Conservation (phyloP, 2,329 filamentous ascomycete species). For the Amylocarpus encephaloides region DNA sequence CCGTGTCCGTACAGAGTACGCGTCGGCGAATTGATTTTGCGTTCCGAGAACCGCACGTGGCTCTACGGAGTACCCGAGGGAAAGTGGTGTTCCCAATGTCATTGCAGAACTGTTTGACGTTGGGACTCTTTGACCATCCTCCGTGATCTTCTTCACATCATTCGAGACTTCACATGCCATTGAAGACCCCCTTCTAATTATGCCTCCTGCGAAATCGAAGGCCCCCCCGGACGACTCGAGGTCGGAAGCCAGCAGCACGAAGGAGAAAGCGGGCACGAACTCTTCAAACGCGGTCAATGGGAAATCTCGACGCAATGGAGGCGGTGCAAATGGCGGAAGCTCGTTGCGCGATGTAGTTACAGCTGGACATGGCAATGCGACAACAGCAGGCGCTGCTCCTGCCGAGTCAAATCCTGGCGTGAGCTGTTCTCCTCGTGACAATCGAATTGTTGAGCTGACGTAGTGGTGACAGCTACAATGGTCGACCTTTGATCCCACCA, state of each 20-base stretch:
- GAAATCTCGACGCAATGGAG: slow-evolving; percentile 27
- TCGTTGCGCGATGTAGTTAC: slow-evolving; percentile 28
- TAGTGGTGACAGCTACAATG: slow-evolving; percentile 47
- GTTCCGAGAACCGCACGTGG: no score
- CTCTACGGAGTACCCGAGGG: neutral
- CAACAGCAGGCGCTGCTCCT: slow-evolving; percentile 11
- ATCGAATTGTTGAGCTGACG: neutral
- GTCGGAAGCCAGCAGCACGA: slow-evolving; percentile 33
- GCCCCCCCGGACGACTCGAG: slow-evolving; percentile 31
- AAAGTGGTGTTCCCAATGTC: no score
- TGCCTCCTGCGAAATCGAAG: slow-evolving; percentile 29
- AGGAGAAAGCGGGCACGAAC: slow-evolving; percentile 27
- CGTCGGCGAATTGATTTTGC: no score
- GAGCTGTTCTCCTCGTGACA: slow-evolving; percentile 11
- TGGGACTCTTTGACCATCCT: no score
- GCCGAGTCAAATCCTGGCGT: slow-evolving; percentile 26
- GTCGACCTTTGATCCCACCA: slow-evolving; percentile 58
- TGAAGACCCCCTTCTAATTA: slow-evolving; percentile 7
- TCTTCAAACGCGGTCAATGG: slow-evolving; percentile 20
- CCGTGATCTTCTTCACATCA: neutral
- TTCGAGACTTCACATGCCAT: neutral
- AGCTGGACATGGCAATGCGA: slow-evolving; percentile 13
- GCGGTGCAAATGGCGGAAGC: slow-evolving; percentile 20
- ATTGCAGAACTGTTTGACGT: neutral
- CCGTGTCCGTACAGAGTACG: no score